Base-by-base conservation (phyloP, 148 eudicot genomes). In the Heliosperma pusillum region DNA sequence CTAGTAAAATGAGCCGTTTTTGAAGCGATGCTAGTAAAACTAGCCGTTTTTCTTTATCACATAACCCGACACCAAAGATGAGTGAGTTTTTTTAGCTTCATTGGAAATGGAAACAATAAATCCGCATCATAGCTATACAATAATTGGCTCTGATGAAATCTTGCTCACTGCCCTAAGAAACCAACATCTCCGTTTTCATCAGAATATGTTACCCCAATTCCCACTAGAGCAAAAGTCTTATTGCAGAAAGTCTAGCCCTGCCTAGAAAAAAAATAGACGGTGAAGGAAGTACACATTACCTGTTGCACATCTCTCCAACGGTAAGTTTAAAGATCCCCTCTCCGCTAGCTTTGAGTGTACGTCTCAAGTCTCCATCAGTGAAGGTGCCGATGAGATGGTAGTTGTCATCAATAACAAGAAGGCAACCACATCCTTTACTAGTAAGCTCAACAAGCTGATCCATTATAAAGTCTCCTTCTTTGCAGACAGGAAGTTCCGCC, bases 301-400 rank as follows among this genome's bases (percentile, higher is more conserved):
- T 92, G 88, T 95, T 90, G 88, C 99, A 92, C 97, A 92, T 95
- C 72, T 92, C 90, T 70, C 99, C 99, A 70, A 95, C 99, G 16
- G 96, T 84, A 72, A 95, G 90, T 87, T 95, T 92, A 76, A 95
- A 95, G 75, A 95, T 92, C 36, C 91, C 90, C 80, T 95, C 97
- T n/a, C 88, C 89, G 45, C 92, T 89, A 64, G 97, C 93, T 85
- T 90, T 95, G 63, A 95, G 84, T 7, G 99, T 92, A 10, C 99
- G 97, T 40, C 97, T 80, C 77, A 96, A 81, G 81, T 92, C 99
- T 17, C 97, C 99, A 84, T 96, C 99, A 56, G 99, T 92, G 53
- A 96, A 96, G 60, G 97, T 96, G 66, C 97, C 99, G 26, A 92
- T 82, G 22, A 96, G 82, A 80, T 88, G 90, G 83, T 84, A 77